A percentile compares a stretch with the other conserved stretches of the same genome.
Evolutionary conservation across 2,329 filamentous ascomycete species (phyloP).

Genomic region (Trichothecium roseum): DNA sequence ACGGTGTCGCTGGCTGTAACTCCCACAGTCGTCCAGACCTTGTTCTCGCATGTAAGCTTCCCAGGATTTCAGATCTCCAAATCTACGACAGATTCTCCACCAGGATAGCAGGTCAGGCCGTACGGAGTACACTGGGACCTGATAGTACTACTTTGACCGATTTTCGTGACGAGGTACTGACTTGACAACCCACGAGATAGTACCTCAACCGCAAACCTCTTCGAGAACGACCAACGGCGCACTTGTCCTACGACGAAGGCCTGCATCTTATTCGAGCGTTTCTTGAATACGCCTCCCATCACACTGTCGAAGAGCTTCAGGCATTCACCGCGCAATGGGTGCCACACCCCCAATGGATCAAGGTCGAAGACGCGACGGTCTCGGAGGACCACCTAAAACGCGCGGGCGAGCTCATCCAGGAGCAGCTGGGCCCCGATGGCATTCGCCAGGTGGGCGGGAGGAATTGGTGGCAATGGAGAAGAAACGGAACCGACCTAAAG

Average conservation of each 20-base stretch:
- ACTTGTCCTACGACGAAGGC: constrained; percentile 91
- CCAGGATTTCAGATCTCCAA: constrained; percentile 7
- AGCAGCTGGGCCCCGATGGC: constrained; percentile 70
- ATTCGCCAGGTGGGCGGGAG: constrained; percentile 67
- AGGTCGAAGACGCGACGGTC: constrained; percentile 60
- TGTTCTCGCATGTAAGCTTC: constrained; percentile 78
- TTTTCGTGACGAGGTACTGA: neutral
- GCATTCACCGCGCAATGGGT: constrained; percentile 88
- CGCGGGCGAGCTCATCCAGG: constrained; percentile 56
- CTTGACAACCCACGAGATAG: constrained; percentile 27
- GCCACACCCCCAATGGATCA: constrained; percentile 80
- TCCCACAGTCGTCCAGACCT: constrained; percentile 77
- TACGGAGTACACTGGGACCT: no score
- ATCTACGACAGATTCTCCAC: neutral
- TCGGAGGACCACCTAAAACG: constrained; percentile 50
- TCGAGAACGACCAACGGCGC: constrained; percentile 72
- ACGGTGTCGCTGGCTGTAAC: constrained; percentile 76
- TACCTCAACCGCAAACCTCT: constrained; percentile 72
- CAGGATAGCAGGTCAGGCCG: neutral
- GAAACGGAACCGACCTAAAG: constrained; percentile 52
- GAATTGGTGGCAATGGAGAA: constrained; percentile 85
- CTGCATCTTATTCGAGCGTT: constrained; percentile 81
- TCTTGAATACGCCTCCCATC: constrained; percentile 71
- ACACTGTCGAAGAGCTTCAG: constrained; percentile 89
- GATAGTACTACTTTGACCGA: neutral